These are phyloP conservation scores for Hibiscus tridactylites DNA, from an alignment of 345 rosid genomes.

Conservation along the genomic window DNA sequence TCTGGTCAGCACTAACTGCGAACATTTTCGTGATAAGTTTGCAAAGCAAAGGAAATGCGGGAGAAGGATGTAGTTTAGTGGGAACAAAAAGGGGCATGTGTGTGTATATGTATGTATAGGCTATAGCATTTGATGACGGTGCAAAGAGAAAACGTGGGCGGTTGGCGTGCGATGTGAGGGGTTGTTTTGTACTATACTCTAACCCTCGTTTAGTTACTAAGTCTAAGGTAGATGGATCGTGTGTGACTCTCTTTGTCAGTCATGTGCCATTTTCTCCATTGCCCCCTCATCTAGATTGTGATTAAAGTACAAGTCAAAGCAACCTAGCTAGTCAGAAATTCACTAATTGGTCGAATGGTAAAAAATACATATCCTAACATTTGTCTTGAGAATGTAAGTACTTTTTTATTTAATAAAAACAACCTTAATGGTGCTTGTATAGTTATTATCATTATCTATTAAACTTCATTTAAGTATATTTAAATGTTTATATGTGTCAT, in stretches of 20 bases:
- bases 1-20: neutral
- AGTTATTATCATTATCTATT: too few relatives aligned
- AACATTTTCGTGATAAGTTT: slow-evolving; percentile 13
- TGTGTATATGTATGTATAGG: neutral
- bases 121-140: too few relatives aligned
- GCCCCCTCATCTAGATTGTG: neutral
- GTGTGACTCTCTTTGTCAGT: neutral
- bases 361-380: too few relatives aligned
- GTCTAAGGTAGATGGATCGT: neutral
- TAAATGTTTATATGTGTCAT: neutral
- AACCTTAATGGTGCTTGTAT: neutral
- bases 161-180: slow-evolving; percentile 23
- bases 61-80: slow-evolving; percentile 12
- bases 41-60: neutral
- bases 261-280: slow-evolving; percentile 1
- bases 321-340: neutral
- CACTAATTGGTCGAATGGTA: too few relatives aligned
- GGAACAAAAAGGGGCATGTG: slow-evolving; percentile 14
- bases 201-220: neutral
- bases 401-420: neutral
- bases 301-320: neutral
- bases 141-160: slow-evolving; percentile 52
- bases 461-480: too few relatives aligned
- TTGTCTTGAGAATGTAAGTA: too few relatives aligned
- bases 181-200: neutral